Percentiles rank a stretch among this genome's conserved stretches.
Conservation (phyloP, 2,329 filamentous ascomycete genomes). For the Leptographium wingfieldii region DNA sequence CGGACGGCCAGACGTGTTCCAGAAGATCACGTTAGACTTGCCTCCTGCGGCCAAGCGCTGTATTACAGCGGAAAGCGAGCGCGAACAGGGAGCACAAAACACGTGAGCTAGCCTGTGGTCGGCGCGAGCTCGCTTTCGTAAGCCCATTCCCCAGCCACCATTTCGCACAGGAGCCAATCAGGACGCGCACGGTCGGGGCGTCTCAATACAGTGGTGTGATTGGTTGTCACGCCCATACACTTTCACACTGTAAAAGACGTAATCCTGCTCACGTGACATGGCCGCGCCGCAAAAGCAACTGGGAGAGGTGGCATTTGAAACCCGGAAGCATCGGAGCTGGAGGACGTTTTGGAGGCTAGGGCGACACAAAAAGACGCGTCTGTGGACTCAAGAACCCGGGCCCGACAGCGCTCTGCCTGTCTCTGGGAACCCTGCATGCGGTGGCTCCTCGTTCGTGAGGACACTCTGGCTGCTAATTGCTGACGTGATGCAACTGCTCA, state of each 20-base stretch:
- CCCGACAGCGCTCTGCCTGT: background rate
- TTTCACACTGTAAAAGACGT: background rate
- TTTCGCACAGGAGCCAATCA: background rate
- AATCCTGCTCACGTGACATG: background rate
- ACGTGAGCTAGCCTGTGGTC: constrained; percentile 2
- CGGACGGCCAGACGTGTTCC: background rate
- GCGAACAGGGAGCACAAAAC: background rate
- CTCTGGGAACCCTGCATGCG: background rate
- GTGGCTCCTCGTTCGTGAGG: background rate
- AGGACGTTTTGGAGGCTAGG: background rate
- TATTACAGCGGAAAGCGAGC: background rate
- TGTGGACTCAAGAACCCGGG: background rate
- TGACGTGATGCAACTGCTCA: background rate
- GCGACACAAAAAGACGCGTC: background rate
- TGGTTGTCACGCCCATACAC: background rate
- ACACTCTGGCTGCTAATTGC: background rate
- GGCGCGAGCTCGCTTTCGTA: background rate
- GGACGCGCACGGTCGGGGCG: background rate
- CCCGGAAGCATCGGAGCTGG: background rate
- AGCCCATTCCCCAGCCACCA: background rate
- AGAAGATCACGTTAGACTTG: background rate
- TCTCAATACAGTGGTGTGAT: constrained; percentile 2
- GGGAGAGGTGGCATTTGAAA: background rate
- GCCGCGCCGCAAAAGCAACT: background rate
- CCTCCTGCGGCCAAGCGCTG: background rate